A percentile compares a stretch with the other conserved stretches of the same genome.
Evolutionary conservation across 768 basidiomycete species (phyloP).

Genomic region (Boletus patriciae): DNA sequence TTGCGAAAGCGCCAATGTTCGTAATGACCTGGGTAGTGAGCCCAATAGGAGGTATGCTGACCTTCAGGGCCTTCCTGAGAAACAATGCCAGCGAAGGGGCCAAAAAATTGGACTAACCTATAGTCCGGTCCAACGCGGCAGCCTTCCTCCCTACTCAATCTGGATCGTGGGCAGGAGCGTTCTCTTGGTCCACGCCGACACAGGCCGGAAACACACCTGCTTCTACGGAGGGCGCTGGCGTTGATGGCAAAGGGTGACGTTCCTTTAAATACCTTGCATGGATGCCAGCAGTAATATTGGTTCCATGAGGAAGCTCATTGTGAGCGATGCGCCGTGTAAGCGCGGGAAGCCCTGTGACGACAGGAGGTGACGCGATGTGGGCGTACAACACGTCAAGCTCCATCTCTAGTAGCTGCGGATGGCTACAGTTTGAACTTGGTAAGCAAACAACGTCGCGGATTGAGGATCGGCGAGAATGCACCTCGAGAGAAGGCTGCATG

Average conservation of each 20-base stretch:
- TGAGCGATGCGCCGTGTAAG: constrained; percentile 17
- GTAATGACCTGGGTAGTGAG: constrained; percentile 54
- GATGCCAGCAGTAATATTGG: constrained; percentile 22
- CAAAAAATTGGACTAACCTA: constrained; percentile 20
- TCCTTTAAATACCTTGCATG: constrained; percentile 18
- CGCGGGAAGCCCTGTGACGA: constrained; percentile 13
- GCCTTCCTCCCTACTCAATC: constrained; percentile 32
- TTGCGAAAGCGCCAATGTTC: constrained; percentile 67
- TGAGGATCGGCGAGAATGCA: not conserved
- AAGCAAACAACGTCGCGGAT: not conserved
- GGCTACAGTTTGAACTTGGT: constrained; percentile 1
- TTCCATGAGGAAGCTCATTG: constrained; percentile 23
- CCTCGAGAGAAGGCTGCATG: constrained; percentile 20
- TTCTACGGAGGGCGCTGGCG: constrained; percentile 28
- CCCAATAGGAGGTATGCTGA: constrained; percentile 43
- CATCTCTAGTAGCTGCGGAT: constrained; percentile 21
- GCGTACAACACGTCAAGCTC: constrained; percentile 25
- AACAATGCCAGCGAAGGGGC: constrained; percentile 18
- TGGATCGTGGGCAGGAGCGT: constrained; percentile 15
- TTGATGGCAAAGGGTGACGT: not conserved
- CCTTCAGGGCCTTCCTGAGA: constrained; percentile 28
- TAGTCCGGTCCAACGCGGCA: constrained; percentile 31
- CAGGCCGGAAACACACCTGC: constrained; percentile 60
- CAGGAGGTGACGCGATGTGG: constrained; percentile 12
- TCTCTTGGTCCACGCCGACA: constrained; percentile 43